Evolutionary conservation across 768 basidiomycete species (phyloP), one percentile per base, ranked within the genome.

Genomic region (Lyophyllum decastes): DNA sequence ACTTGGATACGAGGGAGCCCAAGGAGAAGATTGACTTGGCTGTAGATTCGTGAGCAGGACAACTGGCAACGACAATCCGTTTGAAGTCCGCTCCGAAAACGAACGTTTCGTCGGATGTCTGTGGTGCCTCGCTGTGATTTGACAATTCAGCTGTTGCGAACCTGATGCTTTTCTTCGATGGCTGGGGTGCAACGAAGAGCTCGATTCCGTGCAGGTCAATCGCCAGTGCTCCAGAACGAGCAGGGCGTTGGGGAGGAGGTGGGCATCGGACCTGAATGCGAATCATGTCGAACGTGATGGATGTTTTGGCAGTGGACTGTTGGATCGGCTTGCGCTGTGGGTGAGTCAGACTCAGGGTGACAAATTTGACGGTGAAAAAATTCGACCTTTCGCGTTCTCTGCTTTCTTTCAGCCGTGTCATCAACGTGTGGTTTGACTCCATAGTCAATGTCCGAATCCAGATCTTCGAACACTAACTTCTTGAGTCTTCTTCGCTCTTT

Each of bases 211-310:
- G 83, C 1, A 90, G 51, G 64, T 92, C 90, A 33, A 90, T 25
- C 16, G 90, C 72, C 4, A 92, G 59, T 24, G 83, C 82, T 4
- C 94, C 92, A 44, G 92, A 92, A 24, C 90, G 83, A 17, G 76
- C 77, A 7, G 67, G 38, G 24, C 62, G 70, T 1, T 68, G 68
- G 19, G 75, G 67, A 4, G 86, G 86, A 27, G 91, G 78, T 5
- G 87, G 85, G 66, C 83, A 87, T 47, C 90, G 83, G 49, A 89
- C 66, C 67, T 94, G 82, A 21, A 89, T 45, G 19, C 94, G 85
- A 45, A 94, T 66, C 72, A 88, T 75, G 14, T 82, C 72, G 30
- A 87, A 76, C 19, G 68, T 70, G 40, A 89, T 62, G 1, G 66
- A 64, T 2, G 82, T 43, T 48, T 64, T 62, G 25, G 68, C 38